A percentile compares a stretch with the other conserved stretches of the same genome.
Conservation (phyloP, 2,329 filamentous ascomycete species). For the Nannizziopsis arthrosporioides region DNA sequence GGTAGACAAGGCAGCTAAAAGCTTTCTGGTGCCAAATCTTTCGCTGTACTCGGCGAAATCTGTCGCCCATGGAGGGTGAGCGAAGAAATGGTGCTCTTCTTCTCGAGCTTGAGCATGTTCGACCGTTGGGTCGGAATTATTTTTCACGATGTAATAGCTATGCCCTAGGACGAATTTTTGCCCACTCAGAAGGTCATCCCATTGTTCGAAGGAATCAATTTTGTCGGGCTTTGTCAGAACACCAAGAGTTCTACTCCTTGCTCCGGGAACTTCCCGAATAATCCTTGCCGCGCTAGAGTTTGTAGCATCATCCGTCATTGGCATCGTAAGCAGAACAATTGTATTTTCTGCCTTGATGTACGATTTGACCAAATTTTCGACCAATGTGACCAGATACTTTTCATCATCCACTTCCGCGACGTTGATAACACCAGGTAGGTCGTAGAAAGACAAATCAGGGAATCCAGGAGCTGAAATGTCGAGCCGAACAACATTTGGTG, state of each 20-base stretch:
- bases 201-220: conserved; percentile 44
- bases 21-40: conserved; percentile 42
- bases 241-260: conserved; percentile 52
- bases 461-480: conserved; percentile 61
- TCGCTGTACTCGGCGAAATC: conserved; percentile 29
- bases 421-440: conserved; percentile 71
- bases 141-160: conserved; percentile 69
- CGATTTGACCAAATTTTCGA: conserved; percentile 55
- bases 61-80: conserved; percentile 35
- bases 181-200: conserved; percentile 52
- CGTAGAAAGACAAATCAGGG: conserved; percentile 69
- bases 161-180: conserved; percentile 52
- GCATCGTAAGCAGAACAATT: conserved; percentile 63
- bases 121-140: conserved; percentile 35
- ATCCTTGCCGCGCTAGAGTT: conserved; percentile 60
- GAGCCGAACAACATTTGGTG: conserved; percentile 67
- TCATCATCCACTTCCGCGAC: conserved; percentile 54
- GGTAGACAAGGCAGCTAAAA: conserved; percentile 40
- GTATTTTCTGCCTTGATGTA: conserved; percentile 61
- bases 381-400: conserved; percentile 57
- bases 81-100: conserved; percentile 44
- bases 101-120: conserved; percentile 38
- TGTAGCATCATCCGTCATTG: conserved; percentile 67
- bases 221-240: conserved; percentile 80
- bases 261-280: conserved; percentile 44